Evolutionary conservation across 148 eudicot genomes (phyloP), one percentile per base, ranked within the genome.

Genomic region (Spergularia marina): DNA sequence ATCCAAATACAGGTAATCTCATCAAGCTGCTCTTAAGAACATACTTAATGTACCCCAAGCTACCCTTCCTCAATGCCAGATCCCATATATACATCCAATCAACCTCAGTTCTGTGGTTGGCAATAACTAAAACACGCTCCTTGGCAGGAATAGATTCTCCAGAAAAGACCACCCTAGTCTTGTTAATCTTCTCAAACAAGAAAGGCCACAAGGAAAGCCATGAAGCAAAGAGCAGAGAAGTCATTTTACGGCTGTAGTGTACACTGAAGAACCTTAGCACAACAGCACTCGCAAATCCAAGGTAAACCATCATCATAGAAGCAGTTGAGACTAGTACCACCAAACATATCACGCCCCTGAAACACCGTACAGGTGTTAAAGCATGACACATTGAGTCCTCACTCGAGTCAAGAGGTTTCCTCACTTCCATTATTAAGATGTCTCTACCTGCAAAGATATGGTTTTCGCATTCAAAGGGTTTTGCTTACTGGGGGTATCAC

Each of bases 81-180:
- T 95, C 94, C 97, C 99, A 95, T 79, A 95, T 80, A 79, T 92
- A 95, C 99, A 92, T 90, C 97, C 99, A 95, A 72, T 92, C 98
- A 70, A 95, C 97, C 73, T 92, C 99, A 11, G 99, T 95, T 77
- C 96, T 85, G 81, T 95, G 99, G 84, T 95, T 95, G 0, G 99
- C 88, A 53, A 95, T 82, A 68, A 95, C 85, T 76, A 95, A 76
- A 62, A 84, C 87, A 21, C 91, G 90, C 68, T 91, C 90, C 61
- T 75, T 78, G 20, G 74, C 66, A 59, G 89, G 92, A 78, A 92
- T 86, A 59, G 73, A 58, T n/a, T 89, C 99, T 59, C 99, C 99
- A 40, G 94, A 85, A 70, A 95, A 90, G 44, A 90, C 72, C 44
- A 95, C 94, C 74, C 84, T 85, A 41, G 96, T 95, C 73, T 83